These are phyloP conservation scores for Exophiala viscosa DNA, from an alignment of 2,329 filamentous ascomycete genomes.

Conservation along the genomic window DNA sequence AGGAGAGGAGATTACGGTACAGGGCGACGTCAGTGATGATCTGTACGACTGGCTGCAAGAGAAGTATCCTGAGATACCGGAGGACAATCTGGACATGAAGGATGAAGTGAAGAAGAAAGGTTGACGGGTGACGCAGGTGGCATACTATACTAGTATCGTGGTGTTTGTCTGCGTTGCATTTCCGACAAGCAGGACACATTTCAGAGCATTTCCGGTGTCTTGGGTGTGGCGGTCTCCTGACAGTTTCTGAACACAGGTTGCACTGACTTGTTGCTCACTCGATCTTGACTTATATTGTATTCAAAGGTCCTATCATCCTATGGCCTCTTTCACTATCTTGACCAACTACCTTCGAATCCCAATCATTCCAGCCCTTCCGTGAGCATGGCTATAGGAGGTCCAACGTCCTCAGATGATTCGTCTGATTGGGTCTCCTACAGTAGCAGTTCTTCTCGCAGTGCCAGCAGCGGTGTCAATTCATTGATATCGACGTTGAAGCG, in stretches of 20 bases:
- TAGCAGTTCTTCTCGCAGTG: conserved; percentile 8
- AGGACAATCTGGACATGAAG: conserved; percentile 94
- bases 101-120: conserved; percentile 87
- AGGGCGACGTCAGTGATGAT: conserved; percentile 94
- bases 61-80: conserved; percentile 78
- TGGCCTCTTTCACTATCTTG: background rate
- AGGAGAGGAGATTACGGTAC: conserved; percentile 94
- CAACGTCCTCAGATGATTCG: conserved; percentile 7
- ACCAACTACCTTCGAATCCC: background rate
- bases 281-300: too few relatives aligned
- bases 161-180: too few relatives aligned
- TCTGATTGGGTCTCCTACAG: conserved; percentile 21
- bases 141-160: too few relatives aligned
- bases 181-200: background rate
- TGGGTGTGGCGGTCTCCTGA: too few relatives aligned
- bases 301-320: too few relatives aligned
- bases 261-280: too few relatives aligned
- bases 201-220: too few relatives aligned
- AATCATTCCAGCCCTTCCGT: background rate
- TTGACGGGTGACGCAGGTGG: background rate
- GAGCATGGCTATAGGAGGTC: conserved; percentile 7
- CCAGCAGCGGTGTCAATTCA: background rate
- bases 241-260: too few relatives aligned
- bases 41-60: conserved; percentile 87
- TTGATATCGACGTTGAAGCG: conserved; percentile 11